A percentile compares a stretch with the other conserved stretches of the same genome.
phyloP scores from a whole-genome alignment of 164 flowering plant species.

The Buxus sempervirens region DNA sequence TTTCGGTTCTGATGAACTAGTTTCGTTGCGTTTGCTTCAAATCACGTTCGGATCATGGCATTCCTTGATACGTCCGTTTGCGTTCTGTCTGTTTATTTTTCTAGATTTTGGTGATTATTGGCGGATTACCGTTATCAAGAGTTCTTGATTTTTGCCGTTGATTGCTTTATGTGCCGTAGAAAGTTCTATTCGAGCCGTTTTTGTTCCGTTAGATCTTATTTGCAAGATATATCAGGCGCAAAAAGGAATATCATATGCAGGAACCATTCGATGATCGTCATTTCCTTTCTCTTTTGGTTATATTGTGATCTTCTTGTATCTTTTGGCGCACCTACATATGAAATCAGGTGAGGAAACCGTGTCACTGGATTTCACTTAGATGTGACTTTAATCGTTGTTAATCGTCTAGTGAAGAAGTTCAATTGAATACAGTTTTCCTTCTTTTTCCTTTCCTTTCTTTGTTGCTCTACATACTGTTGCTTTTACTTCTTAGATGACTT shows the following conservation, averaged over 20 bases:
- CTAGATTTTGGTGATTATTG: neutral
- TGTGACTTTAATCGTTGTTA: neutral
- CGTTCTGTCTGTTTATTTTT: neutral
- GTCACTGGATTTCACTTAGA: neutral
- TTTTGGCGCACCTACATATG: neutral
- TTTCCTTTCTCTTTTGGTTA: neutral
- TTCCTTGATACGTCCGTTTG: neutral
- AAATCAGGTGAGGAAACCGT: neutral
- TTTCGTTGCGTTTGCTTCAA: conserved; percentile 6
- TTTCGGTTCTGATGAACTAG: neutral
- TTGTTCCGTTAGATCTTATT: neutral
- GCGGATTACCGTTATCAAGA: no score
- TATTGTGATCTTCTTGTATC: neutral
- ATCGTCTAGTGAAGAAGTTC: conserved; percentile 5
- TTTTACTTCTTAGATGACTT: neutral
- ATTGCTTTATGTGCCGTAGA: neutral
- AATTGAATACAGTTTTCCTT: neutral
- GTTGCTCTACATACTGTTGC: neutral
- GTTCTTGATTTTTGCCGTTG: neutral
- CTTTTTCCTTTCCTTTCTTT: neutral
- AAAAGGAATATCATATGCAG: no score
- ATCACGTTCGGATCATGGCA: conserved; percentile 2
- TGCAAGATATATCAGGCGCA: neutral
- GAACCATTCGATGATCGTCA: no score
- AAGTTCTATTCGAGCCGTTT: neutral